These are phyloP conservation scores for Cadophora sp. DNA, from an alignment of 2,329 filamentous ascomycete species.

Conservation along the genomic window DNA sequence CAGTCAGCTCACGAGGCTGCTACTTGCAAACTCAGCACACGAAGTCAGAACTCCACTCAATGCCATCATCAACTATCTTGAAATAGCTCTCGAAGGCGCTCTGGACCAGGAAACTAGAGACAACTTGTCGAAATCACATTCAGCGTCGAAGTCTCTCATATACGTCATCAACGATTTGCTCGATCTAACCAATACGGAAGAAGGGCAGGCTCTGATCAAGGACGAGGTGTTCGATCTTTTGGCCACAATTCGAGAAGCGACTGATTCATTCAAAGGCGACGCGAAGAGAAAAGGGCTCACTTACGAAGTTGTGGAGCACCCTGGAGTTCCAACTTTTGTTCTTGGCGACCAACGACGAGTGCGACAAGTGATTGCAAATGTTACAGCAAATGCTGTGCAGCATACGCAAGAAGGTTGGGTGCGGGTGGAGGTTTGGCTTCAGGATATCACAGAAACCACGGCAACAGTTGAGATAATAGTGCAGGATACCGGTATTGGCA, in stretches of 20 bases:
- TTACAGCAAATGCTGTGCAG: slow-evolving; percentile 85
- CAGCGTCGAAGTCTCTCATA: slow-evolving; percentile 89
- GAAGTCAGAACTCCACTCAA: slow-evolving; percentile 91
- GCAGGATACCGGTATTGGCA: slow-evolving; percentile 77
- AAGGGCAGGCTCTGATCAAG: slow-evolving; percentile 79
- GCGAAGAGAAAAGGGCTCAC: slow-evolving; percentile 76
- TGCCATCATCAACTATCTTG: slow-evolving; percentile 92
- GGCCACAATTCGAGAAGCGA: slow-evolving; percentile 77
- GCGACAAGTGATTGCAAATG: slow-evolving; percentile 82
- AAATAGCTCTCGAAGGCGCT: slow-evolving; percentile 84
- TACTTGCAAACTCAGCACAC: slow-evolving; percentile 88
- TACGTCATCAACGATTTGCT: slow-evolving; percentile 94
- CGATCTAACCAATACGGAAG: slow-evolving; percentile 87
- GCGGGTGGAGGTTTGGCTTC: slow-evolving; percentile 72
- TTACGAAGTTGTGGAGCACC: slow-evolving; percentile 72
- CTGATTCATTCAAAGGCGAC: slow-evolving; percentile 75
- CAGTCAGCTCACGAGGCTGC: slow-evolving; percentile 78
- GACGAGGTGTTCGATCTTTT: slow-evolving; percentile 80
- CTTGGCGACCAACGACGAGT: slow-evolving; percentile 81
- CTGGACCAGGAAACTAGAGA: slow-evolving; percentile 85
- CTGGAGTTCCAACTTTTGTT: slow-evolving; percentile 73
- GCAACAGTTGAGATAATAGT: slow-evolving; percentile 76
- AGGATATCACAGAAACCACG: slow-evolving; percentile 57
- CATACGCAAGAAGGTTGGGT: slow-evolving; percentile 74
- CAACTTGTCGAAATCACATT: slow-evolving; percentile 83